These are phyloP conservation scores for Serendipita sp. DNA, from an alignment of 768 basidiomycete species.

Conservation along the genomic window DNA sequence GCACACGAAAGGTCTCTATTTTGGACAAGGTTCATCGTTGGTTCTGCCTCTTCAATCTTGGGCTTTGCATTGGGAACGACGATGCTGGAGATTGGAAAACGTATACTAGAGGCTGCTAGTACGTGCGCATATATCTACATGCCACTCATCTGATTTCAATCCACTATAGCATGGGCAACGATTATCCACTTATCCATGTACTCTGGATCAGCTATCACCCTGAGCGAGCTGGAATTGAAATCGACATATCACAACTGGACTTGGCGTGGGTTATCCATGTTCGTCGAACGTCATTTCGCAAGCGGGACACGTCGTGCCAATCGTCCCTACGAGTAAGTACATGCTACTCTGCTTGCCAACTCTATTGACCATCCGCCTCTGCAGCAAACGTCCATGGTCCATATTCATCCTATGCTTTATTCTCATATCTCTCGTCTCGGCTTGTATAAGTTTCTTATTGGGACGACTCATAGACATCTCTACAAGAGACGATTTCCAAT, in stretches of 20 bases:
- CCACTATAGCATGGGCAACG: neutral
- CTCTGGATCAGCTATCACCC: neutral
- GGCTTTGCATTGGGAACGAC: neutral
- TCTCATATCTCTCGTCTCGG: neutral
- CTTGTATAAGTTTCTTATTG: neutral
- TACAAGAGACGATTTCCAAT: neutral
- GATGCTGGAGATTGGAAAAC: neutral
- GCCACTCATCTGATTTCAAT: neutral
- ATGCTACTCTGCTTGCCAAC: neutral
- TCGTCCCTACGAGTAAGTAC: neutral
- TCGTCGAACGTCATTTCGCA: neutral
- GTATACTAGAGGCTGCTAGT: neutral
- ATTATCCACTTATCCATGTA: neutral
- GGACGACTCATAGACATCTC: neutral
- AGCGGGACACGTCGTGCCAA: neutral
- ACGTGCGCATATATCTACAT: neutral
- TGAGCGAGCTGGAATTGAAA: neutral
- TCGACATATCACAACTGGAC: neutral
- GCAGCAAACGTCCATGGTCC: slow-evolving; percentile 1
- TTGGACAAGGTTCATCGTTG: slow-evolving; percentile 2
- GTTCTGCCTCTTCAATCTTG: neutral
- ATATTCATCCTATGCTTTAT: neutral
- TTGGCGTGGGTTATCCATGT: neutral
- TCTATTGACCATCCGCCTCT: neutral
- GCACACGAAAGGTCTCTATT: neutral